Evolutionary conservation across 306 rosid species (phyloP), one percentile per base, ranked within the genome.

Genomic region (Corylus avellana): DNA sequence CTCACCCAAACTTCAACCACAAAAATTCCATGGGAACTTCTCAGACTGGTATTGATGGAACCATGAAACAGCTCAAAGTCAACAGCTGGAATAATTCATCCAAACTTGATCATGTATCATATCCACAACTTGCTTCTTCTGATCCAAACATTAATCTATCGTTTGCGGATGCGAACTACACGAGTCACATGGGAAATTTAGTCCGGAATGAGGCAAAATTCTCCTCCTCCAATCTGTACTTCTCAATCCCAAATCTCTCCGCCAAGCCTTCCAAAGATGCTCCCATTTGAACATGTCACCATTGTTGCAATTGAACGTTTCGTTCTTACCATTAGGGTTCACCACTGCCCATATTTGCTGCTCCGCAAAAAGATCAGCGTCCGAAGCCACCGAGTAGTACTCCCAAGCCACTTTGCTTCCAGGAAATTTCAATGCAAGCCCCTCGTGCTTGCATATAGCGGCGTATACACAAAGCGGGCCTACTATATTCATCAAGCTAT

Each of bases 311-410:
- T 91, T 91, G n/a, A 91, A 91, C 14, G 90, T 92, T 32, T 92
- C 94, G 70, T 90, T 90, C 64, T 72, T 69, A 0, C 92, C 94
- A 58, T 86, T 76, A 1, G 97, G 97, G 32, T 92, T 94, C 73
- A 88, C 97, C 80, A 87, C 90, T 0, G 91, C 93, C 97, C 94
- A 89, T 17, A 90, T 91, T 0, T 92, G 97, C 72, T 92, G 97
- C 87, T 92, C 97, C 8, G 92, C 97, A 4, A 89, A 78, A 85
- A 91, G 84, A 84, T 92, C 94, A 0, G 91, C 94, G 73, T 92
- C 97, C 1, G 97, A 85, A 35, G 77, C 89, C 25, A 20, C 64
- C 0, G 57, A 55, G 72, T 80, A 90, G 53, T 54, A 9, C 42
- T 88, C 91, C 94, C 94, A 90, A 2, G 84, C 90, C 48, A 0